These are phyloP conservation scores for Bathelium albidoporum DNA, from an alignment of 495 filamentous ascomycete species.

Conservation along the genomic window DNA sequence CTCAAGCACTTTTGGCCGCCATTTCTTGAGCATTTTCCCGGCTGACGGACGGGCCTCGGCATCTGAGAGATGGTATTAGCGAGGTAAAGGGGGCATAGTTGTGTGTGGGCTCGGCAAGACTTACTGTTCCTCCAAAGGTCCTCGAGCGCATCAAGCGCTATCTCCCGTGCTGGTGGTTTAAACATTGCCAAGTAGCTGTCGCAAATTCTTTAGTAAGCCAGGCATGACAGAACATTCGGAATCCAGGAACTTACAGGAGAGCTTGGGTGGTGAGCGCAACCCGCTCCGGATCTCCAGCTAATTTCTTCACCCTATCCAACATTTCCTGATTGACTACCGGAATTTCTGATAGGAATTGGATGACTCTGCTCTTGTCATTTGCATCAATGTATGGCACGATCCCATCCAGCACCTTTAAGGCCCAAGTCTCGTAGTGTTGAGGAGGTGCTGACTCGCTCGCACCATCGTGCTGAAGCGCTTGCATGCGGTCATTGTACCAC, in stretches of 20 bases:
- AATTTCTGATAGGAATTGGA: conserved; percentile 84
- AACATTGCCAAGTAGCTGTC: conserved; percentile 60
- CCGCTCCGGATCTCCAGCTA: conserved; percentile 82
- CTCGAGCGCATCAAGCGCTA: conserved; percentile 71
- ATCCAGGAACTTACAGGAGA: conserved; percentile 41
- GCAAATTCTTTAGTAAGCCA: conserved; percentile 27
- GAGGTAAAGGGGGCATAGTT: neutral
- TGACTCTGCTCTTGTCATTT: conserved; percentile 80
- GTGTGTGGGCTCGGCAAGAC: conserved; percentile 20
- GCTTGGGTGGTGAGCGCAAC: conserved; percentile 52
- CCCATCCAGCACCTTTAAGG: conserved; percentile 70
- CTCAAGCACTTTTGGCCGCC: conserved; percentile 39
- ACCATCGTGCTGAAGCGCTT: conserved; percentile 28
- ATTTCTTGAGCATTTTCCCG: conserved; percentile 39
- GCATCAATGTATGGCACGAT: conserved; percentile 77
- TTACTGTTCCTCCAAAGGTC: conserved; percentile 77
- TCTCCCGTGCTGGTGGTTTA: conserved; percentile 69
- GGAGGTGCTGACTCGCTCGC: conserved; percentile 30
- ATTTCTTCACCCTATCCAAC: conserved; percentile 60
- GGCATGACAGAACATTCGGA: conserved; percentile 33
- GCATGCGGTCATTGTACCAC: conserved; percentile 85
- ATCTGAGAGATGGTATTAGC: conserved; percentile 26
- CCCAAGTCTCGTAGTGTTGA: conserved; percentile 70
- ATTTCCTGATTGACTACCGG: conserved; percentile 63
- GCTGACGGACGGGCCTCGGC: conserved; percentile 36